These are phyloP conservation scores for Fusarium foetens DNA, from an alignment of 2,329 filamentous ascomycete genomes.

Conservation along the genomic window DNA sequence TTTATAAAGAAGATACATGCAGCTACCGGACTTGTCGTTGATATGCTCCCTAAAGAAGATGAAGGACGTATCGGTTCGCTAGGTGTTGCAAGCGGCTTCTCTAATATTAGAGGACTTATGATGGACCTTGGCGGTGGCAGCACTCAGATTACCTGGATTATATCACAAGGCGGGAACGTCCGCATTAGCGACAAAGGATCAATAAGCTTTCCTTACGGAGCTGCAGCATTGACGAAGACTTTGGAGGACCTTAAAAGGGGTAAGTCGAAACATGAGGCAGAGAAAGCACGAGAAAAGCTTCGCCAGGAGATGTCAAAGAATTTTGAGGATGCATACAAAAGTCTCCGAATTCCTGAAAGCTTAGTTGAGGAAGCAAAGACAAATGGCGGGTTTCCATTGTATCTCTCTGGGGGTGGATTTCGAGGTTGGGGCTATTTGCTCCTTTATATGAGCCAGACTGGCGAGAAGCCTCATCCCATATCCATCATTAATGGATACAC, in stretches of 20 bases:
- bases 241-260: constrained; percentile 10
- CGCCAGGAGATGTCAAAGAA: constrained; percentile 13
- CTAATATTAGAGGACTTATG: constrained; percentile 22
- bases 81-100: constrained; percentile 24
- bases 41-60: constrained; percentile 24
- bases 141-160: constrained; percentile 30
- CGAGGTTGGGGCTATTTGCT: constrained; percentile 27
- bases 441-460: constrained; percentile 19
- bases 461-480: constrained; percentile 10
- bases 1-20: constrained; percentile 9
- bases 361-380: constrained; percentile 1
- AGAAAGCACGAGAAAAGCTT: constrained; percentile 8
- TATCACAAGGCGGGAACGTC: constrained; percentile 22
- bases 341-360: constrained; percentile 9
- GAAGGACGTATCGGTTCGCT: constrained; percentile 23
- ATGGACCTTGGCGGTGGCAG: constrained; percentile 29
- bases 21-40: constrained; percentile 1
- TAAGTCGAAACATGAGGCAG: constrained; percentile 21
- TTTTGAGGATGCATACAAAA: constrained; percentile 19
- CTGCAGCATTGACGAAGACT: constrained; percentile 21
- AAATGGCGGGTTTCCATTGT: constrained; percentile 21
- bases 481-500: constrained; percentile 26
- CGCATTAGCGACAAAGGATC: constrained; percentile 26
- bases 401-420: constrained; percentile 22
- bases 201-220: constrained; percentile 23